Base-by-base conservation (phyloP, 2,329 filamentous ascomycete genomes). In the Venturia nashicola region DNA sequence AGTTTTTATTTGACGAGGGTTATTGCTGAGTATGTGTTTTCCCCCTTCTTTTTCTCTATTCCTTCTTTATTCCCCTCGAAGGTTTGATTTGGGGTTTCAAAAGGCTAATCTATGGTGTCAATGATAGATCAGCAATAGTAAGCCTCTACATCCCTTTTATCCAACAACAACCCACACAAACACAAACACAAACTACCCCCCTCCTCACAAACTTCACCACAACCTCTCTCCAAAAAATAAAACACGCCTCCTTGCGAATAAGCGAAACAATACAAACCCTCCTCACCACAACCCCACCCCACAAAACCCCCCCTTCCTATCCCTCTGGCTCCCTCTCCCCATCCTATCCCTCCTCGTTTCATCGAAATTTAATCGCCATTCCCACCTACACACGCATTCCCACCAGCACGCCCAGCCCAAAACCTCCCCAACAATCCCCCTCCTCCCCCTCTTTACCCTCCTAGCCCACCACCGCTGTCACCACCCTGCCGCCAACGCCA, bases 101-200 rank as follows among this genome's bases (percentile, higher is more conserved):
- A 20, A 23, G 5, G 34, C n/a, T 12, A 20, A 23, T 3, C 27
- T 23, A n/a, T 61, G 59, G 12, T 44, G n/a, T n/a, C n/a, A 20
- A 5, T 16, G 12, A 18, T 36, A 64, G 62, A n/a, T 64, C 55
- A 27, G 34, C 62, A 46, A 64, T 40, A 16, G 40, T 32, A 46
- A 42, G 39, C 11, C 62, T 64, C 57, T 64, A 61, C 62, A n/a
- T 61, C 20, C 54, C 62, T 14, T 64, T 46, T 27, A 61, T 64
- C 55, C 51, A 57, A n/a, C 27, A 51, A 27, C 43, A 14, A 43
- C 5, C 42, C n/a, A n/a, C n/a, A n/a, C n/a, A n/a, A n/a, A n/a
- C n/a, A n/a, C n/a, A n/a, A n/a, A n/a, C n/a, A n/a, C n/a, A n/a
- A n/a, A n/a, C n/a, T n/a, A n/a, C n/a, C n/a, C n/a, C 61, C 36